These are phyloP conservation scores for Mycena leptocephala DNA, from an alignment of 768 basidiomycete species.

Conservation along the genomic window DNA sequence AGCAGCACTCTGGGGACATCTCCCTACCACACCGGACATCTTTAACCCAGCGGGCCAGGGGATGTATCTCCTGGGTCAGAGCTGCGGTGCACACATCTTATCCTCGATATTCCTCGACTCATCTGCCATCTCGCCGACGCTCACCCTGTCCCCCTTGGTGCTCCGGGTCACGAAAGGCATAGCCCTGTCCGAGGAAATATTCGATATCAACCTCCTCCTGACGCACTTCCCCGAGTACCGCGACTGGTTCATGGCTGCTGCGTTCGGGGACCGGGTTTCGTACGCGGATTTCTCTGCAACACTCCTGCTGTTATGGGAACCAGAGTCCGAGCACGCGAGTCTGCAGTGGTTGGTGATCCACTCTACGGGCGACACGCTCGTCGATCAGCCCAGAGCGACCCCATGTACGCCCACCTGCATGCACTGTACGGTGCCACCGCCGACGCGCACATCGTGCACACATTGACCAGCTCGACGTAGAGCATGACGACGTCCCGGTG, in stretches of 20 bases:
- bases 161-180: conserved; percentile 67
- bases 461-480: conserved; percentile 61
- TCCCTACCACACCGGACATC: not conserved
- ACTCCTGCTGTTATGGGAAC: conserved; percentile 57
- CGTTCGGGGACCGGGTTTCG: conserved; percentile 69
- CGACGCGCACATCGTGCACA: conserved; percentile 44
- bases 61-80: conserved; percentile 83
- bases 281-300: conserved; percentile 68
- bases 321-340: conserved; percentile 46
- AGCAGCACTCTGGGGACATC: not conserved
- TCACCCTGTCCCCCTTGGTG: conserved; percentile 64
- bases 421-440: conserved; percentile 50
- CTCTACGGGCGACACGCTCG: conserved; percentile 79
- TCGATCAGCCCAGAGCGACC: conserved; percentile 76
- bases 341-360: conserved; percentile 84
- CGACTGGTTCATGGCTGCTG: conserved; percentile 76
- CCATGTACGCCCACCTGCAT: conserved; percentile 71
- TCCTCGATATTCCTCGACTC: conserved; percentile 77
- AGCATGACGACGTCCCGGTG: conserved; percentile 70
- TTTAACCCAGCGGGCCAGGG: conserved; percentile 54
- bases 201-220: conserved; percentile 79
- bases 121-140: conserved; percentile 54
- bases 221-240: conserved; percentile 77
- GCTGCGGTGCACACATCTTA: conserved; percentile 88
- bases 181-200: conserved; percentile 84